A percentile compares a stretch with the other conserved stretches of the same genome.
These are phyloP conservation scores for Dactylonectria macrodidyma DNA, from an alignment of 2,329 filamentous ascomycete genomes.

Conservation along the genomic window DNA sequence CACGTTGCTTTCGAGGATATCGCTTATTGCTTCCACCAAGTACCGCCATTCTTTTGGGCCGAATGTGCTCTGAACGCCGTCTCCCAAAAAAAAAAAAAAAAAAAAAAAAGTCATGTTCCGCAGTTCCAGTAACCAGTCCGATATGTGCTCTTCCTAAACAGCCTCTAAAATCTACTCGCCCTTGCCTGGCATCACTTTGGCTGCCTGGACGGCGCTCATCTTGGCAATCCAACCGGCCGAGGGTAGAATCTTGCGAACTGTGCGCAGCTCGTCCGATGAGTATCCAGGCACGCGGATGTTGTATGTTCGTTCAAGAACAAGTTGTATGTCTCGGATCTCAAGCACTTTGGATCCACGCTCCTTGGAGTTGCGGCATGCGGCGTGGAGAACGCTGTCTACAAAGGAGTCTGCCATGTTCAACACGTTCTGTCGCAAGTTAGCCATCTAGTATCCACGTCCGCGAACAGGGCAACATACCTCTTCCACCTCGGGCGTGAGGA, in stretches of 20 bases:
- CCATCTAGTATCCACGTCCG: constrained; percentile 22
- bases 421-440: constrained; percentile 74
- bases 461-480: constrained; percentile 74
- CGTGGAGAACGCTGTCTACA: constrained; percentile 89
- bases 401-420: constrained; percentile 94
- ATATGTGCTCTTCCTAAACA: not conserved
- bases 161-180: constrained; percentile 58
- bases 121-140: not conserved
- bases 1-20: constrained; percentile 24
- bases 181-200: constrained; percentile 82
- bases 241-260: constrained; percentile 93
- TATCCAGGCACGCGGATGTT: constrained; percentile 96
- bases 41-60: constrained; percentile 37
- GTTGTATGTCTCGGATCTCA: constrained; percentile 89
- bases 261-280: constrained; percentile 93
- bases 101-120: constrained; percentile 9
- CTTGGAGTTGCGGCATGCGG: constrained; percentile 92
- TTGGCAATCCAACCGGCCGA: constrained; percentile 93
- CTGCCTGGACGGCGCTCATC: constrained; percentile 96
- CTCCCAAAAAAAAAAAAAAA: constrained; percentile 10
- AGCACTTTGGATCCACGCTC: constrained; percentile 91
- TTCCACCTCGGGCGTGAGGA: constrained; percentile 92
- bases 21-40: constrained; percentile 17
- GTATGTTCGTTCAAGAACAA: constrained; percentile 87
- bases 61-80: constrained; percentile 46